phyloP scores from a whole-genome alignment of 352 stramenopile species.

The Globisporangium uncinulatum region DNA sequence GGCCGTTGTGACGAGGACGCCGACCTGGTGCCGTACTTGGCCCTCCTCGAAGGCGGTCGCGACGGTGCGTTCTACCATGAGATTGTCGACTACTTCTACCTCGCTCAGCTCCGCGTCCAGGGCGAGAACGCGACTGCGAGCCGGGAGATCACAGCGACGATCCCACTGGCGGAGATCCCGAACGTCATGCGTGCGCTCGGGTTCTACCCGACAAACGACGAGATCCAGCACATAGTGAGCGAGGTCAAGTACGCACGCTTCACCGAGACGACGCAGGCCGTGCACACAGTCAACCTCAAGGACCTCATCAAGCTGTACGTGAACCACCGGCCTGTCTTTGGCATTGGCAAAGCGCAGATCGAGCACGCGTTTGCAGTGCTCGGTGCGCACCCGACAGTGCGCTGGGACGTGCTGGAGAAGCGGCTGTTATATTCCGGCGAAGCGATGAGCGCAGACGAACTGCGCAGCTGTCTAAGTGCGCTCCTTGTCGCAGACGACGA shows the following conservation, averaged over 20 bases:
- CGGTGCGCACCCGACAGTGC: conserved; percentile 17
- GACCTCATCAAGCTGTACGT: conserved; percentile 92
- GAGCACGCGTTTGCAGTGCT: conserved; percentile 65
- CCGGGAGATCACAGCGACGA: conserved; percentile 58
- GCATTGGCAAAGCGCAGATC: conserved; percentile 78
- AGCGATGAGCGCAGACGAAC: conserved; percentile 73
- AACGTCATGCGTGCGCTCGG: conserved; percentile 91
- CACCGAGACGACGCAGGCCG: conserved; percentile 60
- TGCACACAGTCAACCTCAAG: conserved; percentile 53
- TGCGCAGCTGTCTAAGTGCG: conserved; percentile 72
- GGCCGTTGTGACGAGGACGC: neutral
- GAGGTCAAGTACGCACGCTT: conserved; percentile 83
- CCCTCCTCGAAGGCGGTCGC: conserved; percentile 80
- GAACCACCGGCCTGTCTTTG: conserved; percentile 90
- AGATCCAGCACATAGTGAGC: conserved; percentile 88
- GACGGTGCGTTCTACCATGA: conserved; percentile 87
- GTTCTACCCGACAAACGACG: conserved; percentile 90
- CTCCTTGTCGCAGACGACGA: conserved; percentile 42
- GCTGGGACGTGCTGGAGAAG: conserved; percentile 63
- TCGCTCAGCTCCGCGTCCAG: conserved; percentile 88
- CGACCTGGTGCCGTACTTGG: conserved; percentile 50
- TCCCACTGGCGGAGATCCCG: conserved; percentile 87
- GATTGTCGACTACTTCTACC: conserved; percentile 95
- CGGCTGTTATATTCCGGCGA: conserved; percentile 68
- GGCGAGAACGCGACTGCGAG: conserved; percentile 81